Evolutionary conservation across 2,329 filamentous ascomycete genomes (phyloP).

Genomic region (Nemania serpens): DNA sequence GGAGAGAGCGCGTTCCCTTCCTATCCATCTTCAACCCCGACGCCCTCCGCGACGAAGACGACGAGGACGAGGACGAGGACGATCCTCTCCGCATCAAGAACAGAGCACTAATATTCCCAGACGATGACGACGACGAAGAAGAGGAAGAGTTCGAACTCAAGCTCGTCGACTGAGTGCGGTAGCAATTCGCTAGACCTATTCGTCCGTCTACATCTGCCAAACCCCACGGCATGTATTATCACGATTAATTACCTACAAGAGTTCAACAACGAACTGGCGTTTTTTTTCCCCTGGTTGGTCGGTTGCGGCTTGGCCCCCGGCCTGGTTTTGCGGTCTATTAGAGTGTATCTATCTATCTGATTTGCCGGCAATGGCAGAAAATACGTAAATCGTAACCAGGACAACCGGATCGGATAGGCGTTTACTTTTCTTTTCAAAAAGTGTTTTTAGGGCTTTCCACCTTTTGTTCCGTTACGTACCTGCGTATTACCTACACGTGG

Average conservation of each 20-base stretch:
- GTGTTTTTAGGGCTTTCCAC: not conserved
- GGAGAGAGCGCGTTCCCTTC: conserved; percentile 55
- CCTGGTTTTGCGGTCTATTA: too few species aligned
- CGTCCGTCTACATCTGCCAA: too few species aligned
- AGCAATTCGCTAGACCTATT: not conserved
- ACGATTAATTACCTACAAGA: not conserved
- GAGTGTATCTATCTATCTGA: too few species aligned
- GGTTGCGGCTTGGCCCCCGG: not conserved
- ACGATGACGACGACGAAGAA: conserved; percentile 51
- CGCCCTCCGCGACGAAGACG: conserved; percentile 35
- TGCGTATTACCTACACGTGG: not conserved
- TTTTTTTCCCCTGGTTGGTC: not conserved
- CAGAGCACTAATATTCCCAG: conserved; percentile 39
- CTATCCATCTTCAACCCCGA: conserved; percentile 60
- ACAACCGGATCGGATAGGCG: not conserved
- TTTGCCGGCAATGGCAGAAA: too few species aligned
- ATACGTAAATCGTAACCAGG: too few species aligned
- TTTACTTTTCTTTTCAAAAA: not conserved
- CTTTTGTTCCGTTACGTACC: not conserved
- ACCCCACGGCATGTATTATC: not conserved
- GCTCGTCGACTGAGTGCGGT: conserved; percentile 37
- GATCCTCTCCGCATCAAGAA: conserved; percentile 39
- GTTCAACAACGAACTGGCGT: not conserved
- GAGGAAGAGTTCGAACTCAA: conserved; percentile 62
- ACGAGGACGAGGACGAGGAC: conserved; percentile 44